Evolutionary conservation across 768 basidiomycete species (phyloP).

Genomic region (Hemileccinum impolitum): DNA sequence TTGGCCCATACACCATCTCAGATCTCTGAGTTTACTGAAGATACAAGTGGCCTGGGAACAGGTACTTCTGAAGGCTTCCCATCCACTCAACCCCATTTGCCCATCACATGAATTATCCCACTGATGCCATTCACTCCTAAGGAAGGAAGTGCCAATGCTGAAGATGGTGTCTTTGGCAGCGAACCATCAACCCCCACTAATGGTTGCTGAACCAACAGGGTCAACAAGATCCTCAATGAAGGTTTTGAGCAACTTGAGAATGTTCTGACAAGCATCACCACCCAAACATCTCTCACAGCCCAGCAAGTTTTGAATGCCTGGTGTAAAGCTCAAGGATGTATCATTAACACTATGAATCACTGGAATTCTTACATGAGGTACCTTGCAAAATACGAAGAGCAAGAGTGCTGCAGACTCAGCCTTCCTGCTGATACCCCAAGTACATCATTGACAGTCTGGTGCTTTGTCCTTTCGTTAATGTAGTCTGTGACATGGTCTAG

Average conservation of each 20-base stretch:
- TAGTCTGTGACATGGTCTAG: background rate
- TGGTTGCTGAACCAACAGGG: background rate
- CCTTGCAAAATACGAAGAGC: background rate
- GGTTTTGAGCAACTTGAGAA: background rate
- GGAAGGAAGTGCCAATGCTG: background rate
- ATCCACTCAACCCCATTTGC: background rate
- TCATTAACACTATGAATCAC: background rate
- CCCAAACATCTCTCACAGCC: background rate
- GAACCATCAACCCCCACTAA: background rate
- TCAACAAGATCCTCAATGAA: background rate
- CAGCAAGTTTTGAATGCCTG: constrained; percentile 2
- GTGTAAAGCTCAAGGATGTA: background rate
- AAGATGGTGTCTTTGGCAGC: background rate
- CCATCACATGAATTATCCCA: background rate
- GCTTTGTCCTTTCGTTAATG: no score
- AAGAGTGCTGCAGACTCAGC: constrained; percentile 1
- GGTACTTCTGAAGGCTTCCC: no score
- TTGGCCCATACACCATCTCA: background rate
- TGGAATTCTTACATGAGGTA: constrained; percentile 5
- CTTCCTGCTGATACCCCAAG: background rate
- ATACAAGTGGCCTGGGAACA: no score
- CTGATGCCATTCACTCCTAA: background rate
- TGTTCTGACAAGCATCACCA: background rate
- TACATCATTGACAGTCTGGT: background rate
- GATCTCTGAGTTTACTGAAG: background rate